Evolutionary conservation across 2,329 filamentous ascomycete genomes (phyloP).

Genomic region (Drechmeria coniospora): DNA sequence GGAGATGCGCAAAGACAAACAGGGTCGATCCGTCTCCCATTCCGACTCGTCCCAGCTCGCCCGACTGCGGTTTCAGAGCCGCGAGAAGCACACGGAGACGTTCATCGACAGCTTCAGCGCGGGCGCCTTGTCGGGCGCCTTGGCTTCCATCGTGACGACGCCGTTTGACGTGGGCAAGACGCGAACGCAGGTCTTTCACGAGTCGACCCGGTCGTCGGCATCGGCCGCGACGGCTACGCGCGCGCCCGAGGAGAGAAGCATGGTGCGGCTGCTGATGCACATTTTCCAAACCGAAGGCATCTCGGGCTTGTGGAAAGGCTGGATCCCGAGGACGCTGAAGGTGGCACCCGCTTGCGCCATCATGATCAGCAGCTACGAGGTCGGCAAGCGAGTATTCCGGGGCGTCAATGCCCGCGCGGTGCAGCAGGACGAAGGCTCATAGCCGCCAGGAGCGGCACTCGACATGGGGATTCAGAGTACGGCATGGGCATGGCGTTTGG

Average conservation of each 20-base stretch:
- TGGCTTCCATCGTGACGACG: slow-evolving; percentile 78
- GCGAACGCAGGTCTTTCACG: slow-evolving; percentile 67
- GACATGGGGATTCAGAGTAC: not conserved
- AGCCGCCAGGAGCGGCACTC: not conserved
- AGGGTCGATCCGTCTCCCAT: slow-evolving; percentile 23
- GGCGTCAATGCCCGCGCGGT: slow-evolving; percentile 46
- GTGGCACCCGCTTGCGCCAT: slow-evolving; percentile 94
- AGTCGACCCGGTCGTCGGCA: slow-evolving; percentile 22
- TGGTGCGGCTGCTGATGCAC: slow-evolving; percentile 74
- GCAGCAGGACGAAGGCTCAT: slow-evolving; percentile 2
- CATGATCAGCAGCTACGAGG: slow-evolving; percentile 97
- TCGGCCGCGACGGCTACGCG: slow-evolving; percentile 16
- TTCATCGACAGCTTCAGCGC: slow-evolving; percentile 83
- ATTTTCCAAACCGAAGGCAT: slow-evolving; percentile 79
- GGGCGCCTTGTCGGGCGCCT: slow-evolving; percentile 66
- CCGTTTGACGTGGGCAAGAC: slow-evolving; percentile 98
- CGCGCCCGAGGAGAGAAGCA: slow-evolving; percentile 59
- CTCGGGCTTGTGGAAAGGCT: slow-evolving; percentile 73
- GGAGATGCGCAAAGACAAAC: slow-evolving; percentile 44
- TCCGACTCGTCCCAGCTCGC: slow-evolving; percentile 24
- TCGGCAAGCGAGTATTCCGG: slow-evolving; percentile 78
- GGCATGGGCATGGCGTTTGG: slow-evolving; percentile 2
- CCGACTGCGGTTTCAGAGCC: slow-evolving; percentile 41
- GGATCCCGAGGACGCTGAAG: slow-evolving; percentile 82
- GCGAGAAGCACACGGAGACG: slow-evolving; percentile 58